These are phyloP conservation scores for Tetrahymena malaccensis DNA, from an alignment of 73 alveolate genomes.

Conservation along the genomic window DNA sequence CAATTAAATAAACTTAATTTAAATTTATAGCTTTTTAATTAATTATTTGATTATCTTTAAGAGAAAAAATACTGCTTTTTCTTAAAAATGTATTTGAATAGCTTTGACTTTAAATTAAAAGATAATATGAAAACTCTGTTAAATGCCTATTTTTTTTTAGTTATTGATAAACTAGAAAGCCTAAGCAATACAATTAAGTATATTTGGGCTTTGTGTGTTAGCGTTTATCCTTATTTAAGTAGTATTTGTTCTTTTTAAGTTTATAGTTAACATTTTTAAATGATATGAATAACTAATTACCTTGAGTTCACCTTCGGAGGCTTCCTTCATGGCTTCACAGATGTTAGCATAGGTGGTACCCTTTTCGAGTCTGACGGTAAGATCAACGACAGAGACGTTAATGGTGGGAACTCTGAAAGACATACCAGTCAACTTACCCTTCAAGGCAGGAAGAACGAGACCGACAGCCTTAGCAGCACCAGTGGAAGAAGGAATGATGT, in stretches of 20 bases:
- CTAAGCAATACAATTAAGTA: neutral
- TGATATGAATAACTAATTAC: neutral
- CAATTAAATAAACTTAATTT: neutral
- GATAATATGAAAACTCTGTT: neutral
- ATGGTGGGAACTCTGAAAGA: constrained; percentile 98
- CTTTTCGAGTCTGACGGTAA: constrained; percentile 80
- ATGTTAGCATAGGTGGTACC: constrained; percentile 84
- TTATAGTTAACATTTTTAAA: neutral
- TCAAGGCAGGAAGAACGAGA: constrained; percentile 82
- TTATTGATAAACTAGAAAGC: neutral
- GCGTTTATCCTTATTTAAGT: neutral
- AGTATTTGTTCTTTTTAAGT: neutral
- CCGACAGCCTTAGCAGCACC: constrained; percentile 99
- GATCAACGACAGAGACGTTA: constrained; percentile 94
- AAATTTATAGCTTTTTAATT: neutral
- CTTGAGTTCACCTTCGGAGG: constrained; percentile 80
- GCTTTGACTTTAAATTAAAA: neutral
- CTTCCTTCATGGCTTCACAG: constrained; percentile 78
- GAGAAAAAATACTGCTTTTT: neutral
- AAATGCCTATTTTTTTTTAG: neutral
- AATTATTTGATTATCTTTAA: neutral
- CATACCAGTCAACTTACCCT: constrained; percentile 97
- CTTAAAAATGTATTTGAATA: neutral
- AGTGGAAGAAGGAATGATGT: constrained; percentile 94
- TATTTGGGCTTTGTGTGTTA: neutral